Evolutionary conservation across 768 basidiomycete species (phyloP).

Genomic region (Fomitopsis pulvina): DNA sequence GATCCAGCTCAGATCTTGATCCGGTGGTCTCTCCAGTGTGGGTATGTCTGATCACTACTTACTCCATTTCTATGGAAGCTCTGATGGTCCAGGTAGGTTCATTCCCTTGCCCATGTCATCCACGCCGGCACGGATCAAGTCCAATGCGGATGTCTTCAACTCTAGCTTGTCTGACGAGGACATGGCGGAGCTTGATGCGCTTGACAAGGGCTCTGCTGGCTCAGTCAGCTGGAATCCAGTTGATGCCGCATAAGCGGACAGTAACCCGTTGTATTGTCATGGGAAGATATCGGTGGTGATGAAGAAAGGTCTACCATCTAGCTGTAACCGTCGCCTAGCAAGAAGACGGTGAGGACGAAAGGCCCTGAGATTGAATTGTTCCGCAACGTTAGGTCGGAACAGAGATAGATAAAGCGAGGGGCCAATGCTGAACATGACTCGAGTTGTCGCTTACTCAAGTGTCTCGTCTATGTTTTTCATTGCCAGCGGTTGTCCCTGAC

Average conservation of each 20-base stretch:
- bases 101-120: conserved; percentile 40
- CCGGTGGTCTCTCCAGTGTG: conserved; percentile 86
- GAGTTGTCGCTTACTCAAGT: too few relatives aligned
- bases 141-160: conserved; percentile 40
- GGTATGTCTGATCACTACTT: conserved; percentile 32
- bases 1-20: conserved; percentile 77
- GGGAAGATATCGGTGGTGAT: background rate
- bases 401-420: too few relatives aligned
- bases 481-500: too few relatives aligned
- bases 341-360: too few relatives aligned
- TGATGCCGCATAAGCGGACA: conserved; percentile 11
- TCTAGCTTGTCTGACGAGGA: conserved; percentile 38
- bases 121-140: conserved; percentile 31
- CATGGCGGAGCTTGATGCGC: conserved; percentile 34
- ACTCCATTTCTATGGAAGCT: background rate
- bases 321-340: too few relatives aligned
- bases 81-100: background rate
- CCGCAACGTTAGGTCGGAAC: too few relatives aligned
- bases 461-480: too few relatives aligned
- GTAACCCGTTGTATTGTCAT: background rate
- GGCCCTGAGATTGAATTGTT: too few relatives aligned
- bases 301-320: too few relatives aligned
- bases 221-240: conserved; percentile 45
- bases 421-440: too few relatives aligned
- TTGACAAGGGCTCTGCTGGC: conserved; percentile 39